Conservation (phyloP, 106 monocot genomes). For the Allium cepa region DNA sequence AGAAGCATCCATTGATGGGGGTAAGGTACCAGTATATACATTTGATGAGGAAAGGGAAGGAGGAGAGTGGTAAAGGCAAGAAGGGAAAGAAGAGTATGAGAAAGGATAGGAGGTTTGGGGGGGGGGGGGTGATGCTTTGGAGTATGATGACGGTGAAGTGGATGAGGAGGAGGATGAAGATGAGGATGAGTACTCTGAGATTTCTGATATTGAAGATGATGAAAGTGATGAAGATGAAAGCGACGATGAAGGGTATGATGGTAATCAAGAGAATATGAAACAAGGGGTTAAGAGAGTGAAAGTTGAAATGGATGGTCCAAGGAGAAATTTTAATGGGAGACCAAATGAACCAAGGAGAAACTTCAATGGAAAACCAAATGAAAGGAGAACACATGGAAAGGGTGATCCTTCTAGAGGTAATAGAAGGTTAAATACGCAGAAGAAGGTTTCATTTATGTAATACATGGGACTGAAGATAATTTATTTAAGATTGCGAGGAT, state of each 20-base stretch:
- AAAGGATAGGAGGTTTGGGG: constrained; percentile 2
- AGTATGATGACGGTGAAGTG: constrained; percentile 20
- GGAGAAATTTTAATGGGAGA: background rate
- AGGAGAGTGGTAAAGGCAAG: constrained; percentile 5
- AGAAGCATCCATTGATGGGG: constrained; percentile 76
- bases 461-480: background rate
- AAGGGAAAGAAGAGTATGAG: constrained; percentile 1
- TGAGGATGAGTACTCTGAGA: background rate
- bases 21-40: constrained; percentile 77
- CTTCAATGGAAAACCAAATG: background rate
- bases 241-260: background rate
- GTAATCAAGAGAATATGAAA: background rate
- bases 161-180: constrained; percentile 7
- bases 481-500: background rate
- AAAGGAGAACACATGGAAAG: constrained; percentile 4
- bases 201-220: too few relatives aligned
- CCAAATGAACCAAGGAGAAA: too few relatives aligned
- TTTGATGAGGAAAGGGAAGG: constrained; percentile 60
- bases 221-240: too few relatives aligned
- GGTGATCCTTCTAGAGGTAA: background rate
- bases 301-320: background rate
- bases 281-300: background rate
- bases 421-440: background rate
- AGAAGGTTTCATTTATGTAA: background rate
- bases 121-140: background rate